Base-by-base conservation (phyloP, 1,284 basidiomycete genomes). In the Microbotryomycetes sp. region DNA sequence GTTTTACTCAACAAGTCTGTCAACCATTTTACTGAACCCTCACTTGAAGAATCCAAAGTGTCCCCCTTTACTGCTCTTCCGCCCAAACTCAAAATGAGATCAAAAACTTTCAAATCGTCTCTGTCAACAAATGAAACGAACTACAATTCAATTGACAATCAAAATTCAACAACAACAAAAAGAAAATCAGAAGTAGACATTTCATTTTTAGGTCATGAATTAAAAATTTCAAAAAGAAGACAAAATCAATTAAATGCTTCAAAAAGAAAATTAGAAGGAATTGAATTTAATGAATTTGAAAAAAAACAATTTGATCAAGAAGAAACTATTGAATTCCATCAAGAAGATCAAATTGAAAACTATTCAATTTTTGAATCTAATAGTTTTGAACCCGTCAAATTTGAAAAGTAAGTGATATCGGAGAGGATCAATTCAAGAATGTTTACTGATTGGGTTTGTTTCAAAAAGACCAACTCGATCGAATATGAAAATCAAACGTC, bases 31-130 rank as follows among this genome's bases (percentile, higher is more conserved):
- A 45, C 46, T n/a, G 46, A 48, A 25, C 45, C 5, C 42, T 60
- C 58, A 6, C 29, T 51, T 23, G 16, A 56, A 58, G 19, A 49
- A 48, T 22, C 36, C 9, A 54, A 55, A 3, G 49, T 7, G 14
- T 66, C 64, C 14, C 66, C 66, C 7, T 68, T 68, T 49, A 66
- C 66, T 2, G 66, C 66, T 15, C 59, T 66, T 1, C 66, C 66
- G 5, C 66, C 66, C 5, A 59, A 62, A 1, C 53, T 68, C 54
- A 55, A 9, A 22, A 3, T 23, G 50, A 59, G 25, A 55, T 51
- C 30, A 63, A 62, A 58, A 56, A 62, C 47, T 26, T 16, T 2
- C 59, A 63, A 22, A 63, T 65, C 22, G n/a, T n/a, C n/a, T n/a
- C n/a, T n/a, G n/a, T n/a, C n/a, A n/a, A n/a, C n/a, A n/a, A n/a